phyloP scores from a whole-genome alignment of 495 filamentous ascomycete genomes.

The Penicillium coffeae region DNA sequence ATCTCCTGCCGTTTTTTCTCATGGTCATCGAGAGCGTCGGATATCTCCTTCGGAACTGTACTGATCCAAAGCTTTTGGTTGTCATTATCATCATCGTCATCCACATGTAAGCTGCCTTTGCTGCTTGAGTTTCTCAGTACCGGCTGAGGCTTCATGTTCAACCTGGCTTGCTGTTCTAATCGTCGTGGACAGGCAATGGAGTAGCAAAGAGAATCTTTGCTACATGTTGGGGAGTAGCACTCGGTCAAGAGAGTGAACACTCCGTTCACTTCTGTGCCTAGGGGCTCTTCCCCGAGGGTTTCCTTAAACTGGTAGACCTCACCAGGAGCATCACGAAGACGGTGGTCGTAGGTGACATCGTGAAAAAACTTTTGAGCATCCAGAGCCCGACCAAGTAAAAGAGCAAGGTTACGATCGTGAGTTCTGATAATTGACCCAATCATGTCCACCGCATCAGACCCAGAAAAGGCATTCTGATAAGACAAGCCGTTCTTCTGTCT shows the following conservation, averaged over 20 bases:
- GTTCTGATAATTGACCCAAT: slow-evolving; percentile 95
- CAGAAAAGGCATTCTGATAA: slow-evolving; percentile 95
- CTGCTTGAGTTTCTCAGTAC: slow-evolving; percentile 81
- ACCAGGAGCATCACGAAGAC: slow-evolving; percentile 79
- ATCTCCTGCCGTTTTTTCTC: slow-evolving; percentile 98
- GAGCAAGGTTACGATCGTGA: slow-evolving; percentile 88
- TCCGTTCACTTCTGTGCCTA: slow-evolving; percentile 82
- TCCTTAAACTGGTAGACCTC: slow-evolving; percentile 98
- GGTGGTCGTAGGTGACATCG: slow-evolving; percentile 97
- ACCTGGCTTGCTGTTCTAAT: slow-evolving; percentile 87
- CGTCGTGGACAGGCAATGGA: slow-evolving; percentile 95
- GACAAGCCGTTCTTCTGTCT: slow-evolving; percentile 94
- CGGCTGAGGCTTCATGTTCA: slow-evolving; percentile 88
- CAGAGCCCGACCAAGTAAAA: slow-evolving; percentile 87
- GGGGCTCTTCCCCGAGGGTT: slow-evolving; percentile 79
- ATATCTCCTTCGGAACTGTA: slow-evolving; percentile 91
- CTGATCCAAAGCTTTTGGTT: slow-evolving; percentile 99
- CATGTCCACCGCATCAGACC: slow-evolving; percentile 90
- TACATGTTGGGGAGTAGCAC: slow-evolving; percentile 98
- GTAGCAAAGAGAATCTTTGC: slow-evolving; percentile 89
- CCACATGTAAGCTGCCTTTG: slow-evolving; percentile 69
- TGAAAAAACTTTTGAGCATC: slow-evolving; percentile 99
- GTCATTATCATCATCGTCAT: slow-evolving; percentile 77
- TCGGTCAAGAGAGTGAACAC: slow-evolving; percentile 95
- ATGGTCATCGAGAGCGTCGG: slow-evolving; percentile 77